Evolutionary conservation across 495 filamentous ascomycete species (phyloP).

Genomic region (Penicillium longicatenatum): DNA sequence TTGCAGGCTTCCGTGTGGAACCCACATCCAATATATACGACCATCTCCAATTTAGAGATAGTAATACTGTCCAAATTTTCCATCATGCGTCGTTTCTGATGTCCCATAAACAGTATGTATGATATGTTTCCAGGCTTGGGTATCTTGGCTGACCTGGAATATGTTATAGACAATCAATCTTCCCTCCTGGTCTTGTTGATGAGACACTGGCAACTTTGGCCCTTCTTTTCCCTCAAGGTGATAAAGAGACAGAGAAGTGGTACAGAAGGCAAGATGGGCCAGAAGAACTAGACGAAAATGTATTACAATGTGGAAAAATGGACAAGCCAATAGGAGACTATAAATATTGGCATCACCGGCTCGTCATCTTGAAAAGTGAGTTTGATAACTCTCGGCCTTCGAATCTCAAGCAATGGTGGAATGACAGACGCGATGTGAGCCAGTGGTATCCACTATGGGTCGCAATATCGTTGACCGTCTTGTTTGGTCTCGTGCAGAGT

Average conservation of each 20-base stretch:
- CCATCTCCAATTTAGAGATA: conserved; percentile 45
- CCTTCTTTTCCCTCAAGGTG: conserved; percentile 45
- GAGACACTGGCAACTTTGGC: conserved; percentile 50
- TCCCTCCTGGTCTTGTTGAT: conserved; percentile 36
- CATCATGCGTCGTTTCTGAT: conserved; percentile 45
- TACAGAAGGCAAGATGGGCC: conserved; percentile 19
- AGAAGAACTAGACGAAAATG: conserved; percentile 25
- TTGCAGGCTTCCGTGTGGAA: conserved; percentile 40
- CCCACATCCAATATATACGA: conserved; percentile 49
- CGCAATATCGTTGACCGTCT: conserved; percentile 48
- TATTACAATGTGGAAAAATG: conserved; percentile 3
- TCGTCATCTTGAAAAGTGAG: conserved; percentile 51
- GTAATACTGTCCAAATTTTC: conserved; percentile 43
- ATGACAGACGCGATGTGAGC: conserved; percentile 48
- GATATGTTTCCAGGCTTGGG: too few species aligned
- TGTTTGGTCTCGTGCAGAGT: conserved; percentile 54
- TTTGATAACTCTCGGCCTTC: conserved; percentile 53
- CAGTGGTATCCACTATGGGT: conserved; percentile 62
- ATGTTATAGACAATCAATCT: conserved; percentile 3
- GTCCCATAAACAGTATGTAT: conserved; percentile 18
- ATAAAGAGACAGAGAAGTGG: conserved; percentile 29
- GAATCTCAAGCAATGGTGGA: conserved; percentile 52
- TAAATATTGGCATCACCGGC: conserved; percentile 51
- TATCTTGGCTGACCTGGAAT: too few species aligned
- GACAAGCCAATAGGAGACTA: conserved; percentile 48